Base-by-base conservation (phyloP, 106 monocot species). In the Alisma plantagoaquatica region DNA sequence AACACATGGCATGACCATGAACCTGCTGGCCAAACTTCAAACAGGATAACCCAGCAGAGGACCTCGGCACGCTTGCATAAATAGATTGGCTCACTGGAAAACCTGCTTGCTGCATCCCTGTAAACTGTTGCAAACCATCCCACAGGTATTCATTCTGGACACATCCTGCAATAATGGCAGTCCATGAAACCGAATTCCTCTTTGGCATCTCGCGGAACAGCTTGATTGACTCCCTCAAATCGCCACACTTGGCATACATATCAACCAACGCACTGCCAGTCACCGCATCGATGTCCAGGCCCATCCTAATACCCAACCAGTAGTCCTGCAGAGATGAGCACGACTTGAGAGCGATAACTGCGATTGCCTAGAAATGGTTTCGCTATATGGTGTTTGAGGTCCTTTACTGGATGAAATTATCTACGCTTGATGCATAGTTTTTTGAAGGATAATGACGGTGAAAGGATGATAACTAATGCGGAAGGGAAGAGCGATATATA, bases 121-220 rank as follows among this genome's bases (percentile, higher is more conserved):
- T 35, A 29, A 92, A 85, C 47, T 81, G 4, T 18, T 71, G 29
- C 38, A 92, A 44, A 11, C 73, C 85, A 11, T 62, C 53, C 4
- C 35, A 27, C 28, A 66, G 66, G 2, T 35, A 44, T 27, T 70
- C 78, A 51, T 92, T 92, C 51, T 66, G 77, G 33, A 66, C 64
- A 27, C 81, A 92, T 10, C 81, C 91, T 1, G 59, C 77, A 33
- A 92, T 78, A 1, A 55, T 51, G 0, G 85, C 78, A 63, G 81
- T 76, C 91, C 91, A 92, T 6, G 91, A 73, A 18, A 92, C 78
- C 69, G 46, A 67, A 43, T 85, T 92, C 67, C 27, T 75, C 30
- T 70, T 66, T 1, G 67, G 65, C 78, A 92, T 78, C 31, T 70
- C 70, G 46, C 48, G 10, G 61, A 92, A 92, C 18, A 75, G 67